Evolutionary conservation across 495 filamentous ascomycete species (phyloP).

Genomic region (Hyaloscypha finlandica): DNA sequence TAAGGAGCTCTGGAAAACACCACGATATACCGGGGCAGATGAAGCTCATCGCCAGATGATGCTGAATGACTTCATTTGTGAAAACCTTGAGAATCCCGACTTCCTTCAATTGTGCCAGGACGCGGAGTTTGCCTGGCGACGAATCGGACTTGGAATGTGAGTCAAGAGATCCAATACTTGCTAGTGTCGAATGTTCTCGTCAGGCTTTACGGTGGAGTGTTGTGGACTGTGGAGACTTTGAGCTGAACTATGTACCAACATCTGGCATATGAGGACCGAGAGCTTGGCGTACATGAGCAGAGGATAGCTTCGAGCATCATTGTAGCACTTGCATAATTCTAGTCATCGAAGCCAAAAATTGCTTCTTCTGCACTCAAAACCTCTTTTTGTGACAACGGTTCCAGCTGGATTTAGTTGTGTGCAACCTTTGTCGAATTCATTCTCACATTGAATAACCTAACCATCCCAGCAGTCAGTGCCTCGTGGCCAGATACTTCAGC

Average conservation of each 20-base stretch:
- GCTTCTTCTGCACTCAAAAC: too few relatives aligned
- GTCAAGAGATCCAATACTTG: background rate
- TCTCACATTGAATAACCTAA: too few relatives aligned
- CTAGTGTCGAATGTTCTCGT: too few relatives aligned
- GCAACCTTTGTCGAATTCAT: too few relatives aligned
- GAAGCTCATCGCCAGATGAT: constrained; percentile 37
- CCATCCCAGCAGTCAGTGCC: too few relatives aligned
- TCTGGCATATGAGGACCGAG: background rate
- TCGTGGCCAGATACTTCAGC: too few relatives aligned
- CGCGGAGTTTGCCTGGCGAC: constrained; percentile 41
- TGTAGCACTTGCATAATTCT: background rate
- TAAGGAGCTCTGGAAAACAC: constrained; percentile 28
- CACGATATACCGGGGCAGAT: constrained; percentile 37
- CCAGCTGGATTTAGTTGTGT: too few relatives aligned
- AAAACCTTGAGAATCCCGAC: constrained; percentile 41
- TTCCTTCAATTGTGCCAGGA: constrained; percentile 47
- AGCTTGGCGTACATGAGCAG: background rate
- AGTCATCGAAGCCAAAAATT: too few relatives aligned
- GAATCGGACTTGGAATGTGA: constrained; percentile 41
- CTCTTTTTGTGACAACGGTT: too few relatives aligned
- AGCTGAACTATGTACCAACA: background rate
- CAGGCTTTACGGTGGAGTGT: background rate
- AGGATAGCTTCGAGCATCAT: background rate
- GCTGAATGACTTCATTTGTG: constrained; percentile 44
- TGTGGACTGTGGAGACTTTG: background rate